These are phyloP conservation scores for Geotrichum carabidarum DNA, from an alignment of 1,139 yeast species.

Conservation along the genomic window DNA sequence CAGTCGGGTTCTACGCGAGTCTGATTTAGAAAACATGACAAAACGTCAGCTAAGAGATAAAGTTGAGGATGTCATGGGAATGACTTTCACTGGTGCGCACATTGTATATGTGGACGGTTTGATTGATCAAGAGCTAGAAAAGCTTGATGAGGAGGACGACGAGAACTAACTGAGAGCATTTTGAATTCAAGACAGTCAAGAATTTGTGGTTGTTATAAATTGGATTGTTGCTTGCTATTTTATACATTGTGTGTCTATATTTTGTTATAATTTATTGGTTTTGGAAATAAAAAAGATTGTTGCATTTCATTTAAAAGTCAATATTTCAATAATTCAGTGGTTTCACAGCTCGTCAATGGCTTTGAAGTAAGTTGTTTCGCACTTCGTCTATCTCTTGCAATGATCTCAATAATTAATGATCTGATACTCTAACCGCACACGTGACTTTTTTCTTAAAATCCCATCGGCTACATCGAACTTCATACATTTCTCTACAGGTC, in stretches of 20 bases:
- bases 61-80: constrained; percentile 38
- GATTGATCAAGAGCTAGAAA: constrained; percentile 38
- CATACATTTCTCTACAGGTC: too few relatives aligned
- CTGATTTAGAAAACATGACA: constrained; percentile 39
- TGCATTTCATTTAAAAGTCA: background rate
- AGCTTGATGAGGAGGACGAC: constrained; percentile 29
- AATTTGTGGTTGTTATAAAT: background rate
- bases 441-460: too few relatives aligned
- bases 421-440: too few relatives aligned
- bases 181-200: background rate
- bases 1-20: constrained; percentile 32
- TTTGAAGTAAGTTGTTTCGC: too few relatives aligned
- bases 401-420: too few relatives aligned
- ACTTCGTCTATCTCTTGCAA: too few relatives aligned
- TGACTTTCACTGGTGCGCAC: constrained; percentile 33
- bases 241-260: background rate
- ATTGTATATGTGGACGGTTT: constrained; percentile 34
- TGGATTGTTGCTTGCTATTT: too few relatives aligned
- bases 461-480: too few relatives aligned
- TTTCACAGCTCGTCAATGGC: too few relatives aligned
- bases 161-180: background rate
- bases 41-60: constrained; percentile 37
- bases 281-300: background rate
- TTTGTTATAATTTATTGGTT: background rate
- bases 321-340: too few relatives aligned